Conservation (phyloP, 2,329 filamentous ascomycete species). For the Chrysoporthe cubensis region DNA sequence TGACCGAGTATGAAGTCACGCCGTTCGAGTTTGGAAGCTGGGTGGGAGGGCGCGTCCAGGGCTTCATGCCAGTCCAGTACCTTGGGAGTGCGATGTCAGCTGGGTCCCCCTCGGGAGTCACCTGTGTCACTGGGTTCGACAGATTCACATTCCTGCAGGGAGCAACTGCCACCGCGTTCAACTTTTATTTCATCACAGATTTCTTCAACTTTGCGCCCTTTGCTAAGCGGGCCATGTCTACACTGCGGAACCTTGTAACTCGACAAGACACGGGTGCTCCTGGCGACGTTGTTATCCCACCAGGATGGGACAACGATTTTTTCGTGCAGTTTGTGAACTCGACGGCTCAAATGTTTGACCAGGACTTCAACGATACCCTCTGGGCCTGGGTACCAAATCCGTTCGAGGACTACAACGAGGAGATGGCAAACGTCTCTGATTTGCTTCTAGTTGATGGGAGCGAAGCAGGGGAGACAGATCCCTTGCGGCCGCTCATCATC, state of each 20-base stretch:
- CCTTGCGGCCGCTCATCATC: conserved; percentile 36
- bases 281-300: neutral
- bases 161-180: conserved; percentile 36
- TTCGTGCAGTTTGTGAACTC: conserved; percentile 31
- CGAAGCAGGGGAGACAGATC: conserved; percentile 37
- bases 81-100: conserved; percentile 37
- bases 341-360: conserved; percentile 34
- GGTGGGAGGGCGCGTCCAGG: conserved; percentile 36
- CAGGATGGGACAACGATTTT: neutral
- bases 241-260: neutral
- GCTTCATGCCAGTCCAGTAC: conserved; percentile 36
- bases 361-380: conserved; percentile 38
- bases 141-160: conserved; percentile 39
- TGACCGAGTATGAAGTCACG: conserved; percentile 39
- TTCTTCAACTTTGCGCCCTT: conserved; percentile 34
- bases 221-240: conserved; percentile 1
- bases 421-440: conserved; percentile 34
- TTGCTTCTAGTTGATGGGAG: conserved; percentile 39
- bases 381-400: conserved; percentile 40
- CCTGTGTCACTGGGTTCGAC: conserved; percentile 39
- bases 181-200: conserved; percentile 34
- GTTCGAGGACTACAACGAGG: conserved; percentile 36
- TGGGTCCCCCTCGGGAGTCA: conserved; percentile 33
- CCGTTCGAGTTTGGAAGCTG: conserved; percentile 41
- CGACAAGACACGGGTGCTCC: neutral